phyloP scores from a whole-genome alignment of 345 rosid species.

The Aquilaria yunnanensis region DNA sequence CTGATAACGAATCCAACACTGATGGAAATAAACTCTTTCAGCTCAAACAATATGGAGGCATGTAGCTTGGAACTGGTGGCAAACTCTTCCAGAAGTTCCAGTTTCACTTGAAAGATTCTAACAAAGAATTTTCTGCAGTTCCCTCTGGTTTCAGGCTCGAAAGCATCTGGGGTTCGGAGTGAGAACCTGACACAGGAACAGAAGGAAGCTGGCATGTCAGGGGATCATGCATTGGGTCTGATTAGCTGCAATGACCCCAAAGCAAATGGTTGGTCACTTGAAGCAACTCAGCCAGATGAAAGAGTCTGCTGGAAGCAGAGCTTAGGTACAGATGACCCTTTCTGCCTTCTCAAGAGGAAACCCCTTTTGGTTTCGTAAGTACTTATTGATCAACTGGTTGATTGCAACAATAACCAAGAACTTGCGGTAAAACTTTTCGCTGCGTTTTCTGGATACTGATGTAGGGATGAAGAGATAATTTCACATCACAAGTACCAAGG shows the following conservation, averaged over 20 bases:
- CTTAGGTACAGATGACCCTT: conserved; percentile 24
- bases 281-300: conserved; percentile 39
- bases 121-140: conserved; percentile 34
- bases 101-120: not conserved
- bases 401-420: not conserved
- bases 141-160: conserved; percentile 33
- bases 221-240: conserved; percentile 42
- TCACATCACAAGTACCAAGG: conserved; percentile 32
- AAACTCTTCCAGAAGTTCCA: conserved; percentile 2
- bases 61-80: conserved; percentile 12
- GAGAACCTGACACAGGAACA: conserved; percentile 5
- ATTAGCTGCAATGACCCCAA: conserved; percentile 62
- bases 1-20: conserved; percentile 67
- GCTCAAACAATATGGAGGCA: conserved; percentile 78
- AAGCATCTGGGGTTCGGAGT: conserved; percentile 8
- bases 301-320: conserved; percentile 67
- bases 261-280: conserved; percentile 54
- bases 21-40: conserved; percentile 61
- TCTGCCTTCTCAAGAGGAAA: conserved; percentile 67
- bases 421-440: too few species aligned
- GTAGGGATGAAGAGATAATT: conserved; percentile 47
- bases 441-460: not conserved
- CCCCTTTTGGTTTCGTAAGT: conserved; percentile 44
- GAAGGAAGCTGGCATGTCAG: conserved; percentile 16
- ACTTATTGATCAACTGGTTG: conserved; percentile 3